Conservation (phyloP, 1,284 basidiomycete genomes). For the Trichosporon sp. region DNA sequence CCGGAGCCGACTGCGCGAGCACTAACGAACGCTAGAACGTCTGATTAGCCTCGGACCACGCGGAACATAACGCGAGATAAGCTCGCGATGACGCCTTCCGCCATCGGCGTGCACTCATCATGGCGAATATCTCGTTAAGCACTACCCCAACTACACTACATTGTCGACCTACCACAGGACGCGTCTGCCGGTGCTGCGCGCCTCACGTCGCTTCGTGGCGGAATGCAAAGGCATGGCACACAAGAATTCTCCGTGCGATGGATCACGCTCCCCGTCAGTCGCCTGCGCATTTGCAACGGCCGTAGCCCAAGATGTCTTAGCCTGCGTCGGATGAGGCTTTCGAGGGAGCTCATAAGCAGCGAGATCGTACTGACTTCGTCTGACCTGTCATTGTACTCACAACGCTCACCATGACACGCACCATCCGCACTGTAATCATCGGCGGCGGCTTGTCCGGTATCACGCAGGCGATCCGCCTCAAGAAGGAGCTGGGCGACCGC, state of each 20-base stretch:
- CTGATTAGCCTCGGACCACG: not conserved
- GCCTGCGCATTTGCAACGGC: not conserved
- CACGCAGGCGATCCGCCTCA: slow-evolving; percentile 25
- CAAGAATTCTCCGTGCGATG: not conserved
- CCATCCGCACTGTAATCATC: slow-evolving; percentile 14
- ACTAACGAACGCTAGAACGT: not conserved
- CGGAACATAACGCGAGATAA: not conserved
- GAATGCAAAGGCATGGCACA: not conserved
- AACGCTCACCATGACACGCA: not conserved
- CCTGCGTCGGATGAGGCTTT: not conserved
- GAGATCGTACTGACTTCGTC: not conserved
- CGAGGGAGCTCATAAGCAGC: not conserved
- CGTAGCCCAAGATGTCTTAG: not conserved
- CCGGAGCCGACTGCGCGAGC: not conserved
- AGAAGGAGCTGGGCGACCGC: slow-evolving; percentile 20
- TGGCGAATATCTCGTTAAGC: not conserved
- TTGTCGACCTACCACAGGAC: not conserved
- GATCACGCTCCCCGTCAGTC: not conserved
- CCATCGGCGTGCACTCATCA: not conserved
- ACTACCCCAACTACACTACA: not conserved
- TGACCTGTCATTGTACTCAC: no score
- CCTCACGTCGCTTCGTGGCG: not conserved
- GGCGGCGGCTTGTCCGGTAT: slow-evolving; percentile 27
- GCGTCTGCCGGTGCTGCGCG: not conserved
- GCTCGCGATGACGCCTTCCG: not conserved